A percentile compares a stretch with the other conserved stretches of the same genome.
phyloP scores from a whole-genome alignment of 768 basidiomycete species.

The Rhodosporidiobolus odoratus region DNA sequence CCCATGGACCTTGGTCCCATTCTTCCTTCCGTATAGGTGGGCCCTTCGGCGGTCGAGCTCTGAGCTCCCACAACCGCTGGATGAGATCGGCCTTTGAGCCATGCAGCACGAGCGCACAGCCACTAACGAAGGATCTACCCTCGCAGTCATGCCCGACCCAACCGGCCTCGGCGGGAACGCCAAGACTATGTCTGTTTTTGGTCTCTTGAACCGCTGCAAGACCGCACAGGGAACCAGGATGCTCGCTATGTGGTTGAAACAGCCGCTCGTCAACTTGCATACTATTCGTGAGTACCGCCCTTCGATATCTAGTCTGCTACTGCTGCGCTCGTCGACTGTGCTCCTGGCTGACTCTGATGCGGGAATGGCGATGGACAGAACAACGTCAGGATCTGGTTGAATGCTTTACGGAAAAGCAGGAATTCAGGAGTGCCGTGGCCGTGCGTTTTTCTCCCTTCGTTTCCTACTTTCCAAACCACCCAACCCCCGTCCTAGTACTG shows the following conservation, averaged over 20 bases:
- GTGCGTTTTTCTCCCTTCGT: slow-evolving; percentile 48
- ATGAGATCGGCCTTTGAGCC: too few species aligned
- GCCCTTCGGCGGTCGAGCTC: too few species aligned
- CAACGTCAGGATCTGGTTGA: slow-evolving; percentile 84
- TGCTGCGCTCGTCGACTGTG: not conserved
- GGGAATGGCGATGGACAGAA: slow-evolving; percentile 50
- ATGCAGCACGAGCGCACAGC: too few species aligned
- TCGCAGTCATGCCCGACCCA: slow-evolving; percentile 36
- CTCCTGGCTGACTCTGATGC: not conserved
- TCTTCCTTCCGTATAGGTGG: too few species aligned
- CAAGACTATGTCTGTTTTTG: slow-evolving; percentile 80
- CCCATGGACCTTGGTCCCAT: not conserved
- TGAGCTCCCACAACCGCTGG: too few species aligned
- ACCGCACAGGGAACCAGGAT: slow-evolving; percentile 87
- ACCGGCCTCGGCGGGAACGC: slow-evolving; percentile 54
- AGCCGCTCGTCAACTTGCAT: slow-evolving; percentile 87
- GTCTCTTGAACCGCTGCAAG: slow-evolving; percentile 89
- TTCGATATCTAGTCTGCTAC: too few species aligned
- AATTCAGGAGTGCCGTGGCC: slow-evolving; percentile 65
- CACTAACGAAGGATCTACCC: too few species aligned
- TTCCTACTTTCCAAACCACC: not conserved
- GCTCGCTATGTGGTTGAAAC: slow-evolving; percentile 87
- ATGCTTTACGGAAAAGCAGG: slow-evolving; percentile 71
- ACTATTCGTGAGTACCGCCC: slow-evolving; percentile 66
- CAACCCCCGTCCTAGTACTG: too few species aligned